A percentile compares a stretch with the other conserved stretches of the same genome.
Conservation (phyloP, 2,329 filamentous ascomycete species). For the Alternaria brassicicola region DNA sequence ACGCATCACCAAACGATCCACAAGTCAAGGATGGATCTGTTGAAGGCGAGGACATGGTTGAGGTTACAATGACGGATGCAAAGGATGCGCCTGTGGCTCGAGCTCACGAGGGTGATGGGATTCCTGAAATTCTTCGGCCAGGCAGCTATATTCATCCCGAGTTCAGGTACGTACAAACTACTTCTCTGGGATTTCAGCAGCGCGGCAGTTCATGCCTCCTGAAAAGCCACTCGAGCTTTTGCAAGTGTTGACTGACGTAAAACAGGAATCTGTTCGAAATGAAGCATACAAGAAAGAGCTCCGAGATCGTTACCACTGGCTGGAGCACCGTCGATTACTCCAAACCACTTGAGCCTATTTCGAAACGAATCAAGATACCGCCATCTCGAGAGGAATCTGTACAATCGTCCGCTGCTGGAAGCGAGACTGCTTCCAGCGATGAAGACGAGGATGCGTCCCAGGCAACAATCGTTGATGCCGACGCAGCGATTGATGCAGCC, state of each 20-base stretch:
- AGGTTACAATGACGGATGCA: constrained; percentile 81
- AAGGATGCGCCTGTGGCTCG: constrained; percentile 39
- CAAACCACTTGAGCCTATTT: constrained; percentile 62
- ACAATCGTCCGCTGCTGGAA: constrained; percentile 37
- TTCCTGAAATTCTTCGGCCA: constrained; percentile 57
- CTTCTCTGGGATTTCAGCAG: not conserved
- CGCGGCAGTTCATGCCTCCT: not conserved
- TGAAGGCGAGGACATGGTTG: constrained; percentile 87
- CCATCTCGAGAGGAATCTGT: constrained; percentile 44
- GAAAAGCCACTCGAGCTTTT: not conserved
- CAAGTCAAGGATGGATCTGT: constrained; percentile 79
- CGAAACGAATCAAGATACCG: constrained; percentile 52
- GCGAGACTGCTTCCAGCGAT: constrained; percentile 41
- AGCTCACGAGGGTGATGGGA: constrained; percentile 27
- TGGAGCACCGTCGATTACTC: constrained; percentile 68
- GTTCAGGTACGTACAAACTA: constrained; percentile 38
- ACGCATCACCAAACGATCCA: constrained; percentile 70
- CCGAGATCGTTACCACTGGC: constrained; percentile 70
- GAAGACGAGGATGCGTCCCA: constrained; percentile 41
- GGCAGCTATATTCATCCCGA: constrained; percentile 69
- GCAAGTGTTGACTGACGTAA: not conserved
- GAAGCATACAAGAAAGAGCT: constrained; percentile 63
- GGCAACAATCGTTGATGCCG: constrained; percentile 27
- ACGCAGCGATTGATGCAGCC: constrained; percentile 37
- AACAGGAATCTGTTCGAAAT: constrained; percentile 70